Base-by-base conservation (phyloP, 345 rosid genomes). In the Eutrema heterophyllum region DNA sequence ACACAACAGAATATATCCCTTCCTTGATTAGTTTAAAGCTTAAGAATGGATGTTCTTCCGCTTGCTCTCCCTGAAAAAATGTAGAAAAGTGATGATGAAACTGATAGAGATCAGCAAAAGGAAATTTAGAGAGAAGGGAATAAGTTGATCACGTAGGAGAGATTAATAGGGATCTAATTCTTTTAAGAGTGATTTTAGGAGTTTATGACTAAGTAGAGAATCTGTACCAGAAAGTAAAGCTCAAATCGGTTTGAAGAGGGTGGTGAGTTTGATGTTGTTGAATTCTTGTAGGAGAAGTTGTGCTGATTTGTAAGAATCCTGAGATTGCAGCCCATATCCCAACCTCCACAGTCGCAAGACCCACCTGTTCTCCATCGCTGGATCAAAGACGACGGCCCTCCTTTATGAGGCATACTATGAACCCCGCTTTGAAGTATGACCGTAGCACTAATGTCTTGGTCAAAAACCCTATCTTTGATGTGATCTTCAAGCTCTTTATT, bases 261-360 rank as follows among this genome's bases (percentile, higher is more conserved):
- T 60, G 82, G 76, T 52, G 82, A 74, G 61, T 69, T 79, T 64
- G 81, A 72, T 16, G 79, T 51, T 55, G 78, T 70, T 43, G 75
- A 64, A 53, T 62, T 82, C 75, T 71, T 75, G 52, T 15, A 21
- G 54, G 65, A 67, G 56, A 74, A 82, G 79, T 69, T 77, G 62
- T 64, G 82, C 52, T 68, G 70, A 57, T 83, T 86, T 36, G 84
- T 77, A 46, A 91, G 87, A 74, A 91, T 75, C 78, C 75, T 83
- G 33, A 91, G 91, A 50, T 87, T 79, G 79, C 97, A 94, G 21
- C 95, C 95, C 81, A 89, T 78, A 70, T 94, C 98, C 98, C 97
- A 94, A 66, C 97, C 98, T 70, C 97, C 98, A 72, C 98, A 94
- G 57, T 94, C 97, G 76, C 98, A 94, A 62, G 93, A 83, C 27